A percentile compares a stretch with the other conserved stretches of the same genome.
These are phyloP conservation scores for Alternaria sp. DNA, from an alignment of 2,329 filamentous ascomycete species.

Conservation along the genomic window DNA sequence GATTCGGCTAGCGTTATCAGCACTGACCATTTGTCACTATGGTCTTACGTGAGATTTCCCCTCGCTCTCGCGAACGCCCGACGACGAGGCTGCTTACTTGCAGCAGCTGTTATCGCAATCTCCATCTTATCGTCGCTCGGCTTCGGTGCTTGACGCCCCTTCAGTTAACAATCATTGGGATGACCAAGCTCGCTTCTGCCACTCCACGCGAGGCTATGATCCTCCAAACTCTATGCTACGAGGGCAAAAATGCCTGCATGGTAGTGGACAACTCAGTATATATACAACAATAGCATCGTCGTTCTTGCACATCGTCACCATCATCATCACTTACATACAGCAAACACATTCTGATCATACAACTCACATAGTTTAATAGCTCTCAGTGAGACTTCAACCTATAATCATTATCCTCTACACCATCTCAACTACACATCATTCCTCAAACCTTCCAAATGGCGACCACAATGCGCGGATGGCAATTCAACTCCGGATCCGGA, in stretches of 20 bases:
- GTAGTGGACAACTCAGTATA: background rate
- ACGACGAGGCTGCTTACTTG: conserved; percentile 3
- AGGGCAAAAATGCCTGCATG: background rate
- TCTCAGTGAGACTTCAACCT: background rate
- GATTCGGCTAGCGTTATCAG: background rate
- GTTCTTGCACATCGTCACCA: background rate
- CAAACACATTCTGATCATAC: background rate
- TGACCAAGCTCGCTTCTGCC: conserved; percentile 17
- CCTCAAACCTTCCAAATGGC: conserved; percentile 25
- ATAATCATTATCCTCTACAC: background rate
- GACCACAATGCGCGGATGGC: conserved; percentile 62
- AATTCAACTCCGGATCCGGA: conserved; percentile 27
- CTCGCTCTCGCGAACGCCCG: conserved; percentile 1
- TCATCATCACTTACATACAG: background rate
- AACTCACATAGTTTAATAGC: background rate
- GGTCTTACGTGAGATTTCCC: background rate
- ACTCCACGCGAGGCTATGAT: background rate
- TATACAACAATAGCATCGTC: background rate
- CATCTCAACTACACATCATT: background rate
- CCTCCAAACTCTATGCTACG: background rate
- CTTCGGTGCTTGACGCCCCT: background rate
- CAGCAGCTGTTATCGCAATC: background rate
- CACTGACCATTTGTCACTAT: background rate
- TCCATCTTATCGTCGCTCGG: background rate
- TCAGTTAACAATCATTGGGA: background rate